phyloP scores from a whole-genome alignment of 352 stramenopile species.

The Phytophthora constricta region DNA sequence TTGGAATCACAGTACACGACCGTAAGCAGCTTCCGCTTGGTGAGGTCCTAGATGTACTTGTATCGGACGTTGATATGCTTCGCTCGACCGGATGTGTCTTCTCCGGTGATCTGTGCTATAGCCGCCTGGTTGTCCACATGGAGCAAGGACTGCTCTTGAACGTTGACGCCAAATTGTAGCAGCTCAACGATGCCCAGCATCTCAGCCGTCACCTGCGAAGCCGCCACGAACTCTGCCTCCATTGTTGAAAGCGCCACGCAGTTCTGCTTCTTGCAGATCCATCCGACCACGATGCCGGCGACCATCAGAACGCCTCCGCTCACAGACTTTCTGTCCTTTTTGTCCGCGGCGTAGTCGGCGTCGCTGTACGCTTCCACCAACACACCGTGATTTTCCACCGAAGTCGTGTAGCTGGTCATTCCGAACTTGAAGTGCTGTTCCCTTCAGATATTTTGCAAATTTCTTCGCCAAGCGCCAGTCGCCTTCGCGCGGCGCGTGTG shows the following conservation, averaged over 20 bases:
- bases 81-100: no score
- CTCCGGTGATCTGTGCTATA: no score
- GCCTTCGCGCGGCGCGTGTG: conserved; percentile 12
- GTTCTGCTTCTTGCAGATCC: no score
- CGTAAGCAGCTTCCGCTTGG: conserved; percentile 3
- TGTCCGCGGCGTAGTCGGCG: conserved; percentile 29
- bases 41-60: conserved; percentile 18
- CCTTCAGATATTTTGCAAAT: conserved; percentile 33
- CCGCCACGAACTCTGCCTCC: no score
- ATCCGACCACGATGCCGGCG: no score
- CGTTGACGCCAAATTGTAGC: background rate
- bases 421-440: no score
- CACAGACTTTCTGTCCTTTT: conserved; percentile 24
- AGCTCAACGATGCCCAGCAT: conserved; percentile 14
- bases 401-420: background rate
- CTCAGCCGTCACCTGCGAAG: conserved; percentile 9
- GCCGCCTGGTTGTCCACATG: no score
- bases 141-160: no score
- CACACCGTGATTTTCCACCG: background rate
- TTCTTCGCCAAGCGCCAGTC: conserved; percentile 30
- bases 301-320: no score
- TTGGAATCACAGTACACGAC: no score
- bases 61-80: conserved; percentile 18
- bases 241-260: no score
- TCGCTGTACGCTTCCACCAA: conserved; percentile 25